Evolutionary conservation across 768 basidiomycete genomes (phyloP).

Genomic region (Thelephora aurantiotincta): DNA sequence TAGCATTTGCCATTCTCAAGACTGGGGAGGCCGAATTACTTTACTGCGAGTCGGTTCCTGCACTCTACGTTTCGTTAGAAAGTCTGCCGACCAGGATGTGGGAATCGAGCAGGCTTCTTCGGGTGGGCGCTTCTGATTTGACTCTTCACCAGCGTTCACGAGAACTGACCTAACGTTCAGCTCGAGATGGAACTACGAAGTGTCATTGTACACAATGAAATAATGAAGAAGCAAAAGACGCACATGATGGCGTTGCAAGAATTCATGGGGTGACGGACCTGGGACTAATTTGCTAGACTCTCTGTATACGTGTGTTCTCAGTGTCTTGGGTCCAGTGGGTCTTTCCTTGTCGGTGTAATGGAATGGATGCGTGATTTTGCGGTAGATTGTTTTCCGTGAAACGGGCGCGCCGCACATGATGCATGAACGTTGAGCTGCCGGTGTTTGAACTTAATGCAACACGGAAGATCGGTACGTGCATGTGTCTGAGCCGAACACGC

Average conservation of each 20-base stretch:
- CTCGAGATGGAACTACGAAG: constrained; percentile 33
- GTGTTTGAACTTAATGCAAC: not conserved
- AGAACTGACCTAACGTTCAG: constrained; percentile 3
- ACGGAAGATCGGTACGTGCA: too few relatives aligned
- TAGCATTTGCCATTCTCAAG: constrained; percentile 78
- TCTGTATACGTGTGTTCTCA: not conserved
- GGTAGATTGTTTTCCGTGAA: not conserved
- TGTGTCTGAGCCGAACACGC: too few relatives aligned
- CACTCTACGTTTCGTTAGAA: constrained; percentile 81
- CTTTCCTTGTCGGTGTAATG: not conserved
- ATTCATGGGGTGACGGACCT: constrained; percentile 15
- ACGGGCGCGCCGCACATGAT: not conserved
- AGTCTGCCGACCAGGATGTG: constrained; percentile 88
- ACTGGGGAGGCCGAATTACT: constrained; percentile 76
- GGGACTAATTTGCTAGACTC: not conserved
- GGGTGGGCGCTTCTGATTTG: constrained; percentile 33
- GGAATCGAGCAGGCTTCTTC: constrained; percentile 81
- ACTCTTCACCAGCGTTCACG: not conserved
- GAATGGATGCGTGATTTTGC: not conserved
- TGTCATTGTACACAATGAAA: constrained; percentile 37
- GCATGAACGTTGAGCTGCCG: not conserved
- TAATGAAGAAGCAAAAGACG: constrained; percentile 35
- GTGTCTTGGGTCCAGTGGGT: not conserved
- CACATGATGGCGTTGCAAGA: constrained; percentile 33
- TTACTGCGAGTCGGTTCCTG: constrained; percentile 71